phyloP scores from a whole-genome alignment of 2,329 filamentous ascomycete species.

The Sporothrix luriei region DNA sequence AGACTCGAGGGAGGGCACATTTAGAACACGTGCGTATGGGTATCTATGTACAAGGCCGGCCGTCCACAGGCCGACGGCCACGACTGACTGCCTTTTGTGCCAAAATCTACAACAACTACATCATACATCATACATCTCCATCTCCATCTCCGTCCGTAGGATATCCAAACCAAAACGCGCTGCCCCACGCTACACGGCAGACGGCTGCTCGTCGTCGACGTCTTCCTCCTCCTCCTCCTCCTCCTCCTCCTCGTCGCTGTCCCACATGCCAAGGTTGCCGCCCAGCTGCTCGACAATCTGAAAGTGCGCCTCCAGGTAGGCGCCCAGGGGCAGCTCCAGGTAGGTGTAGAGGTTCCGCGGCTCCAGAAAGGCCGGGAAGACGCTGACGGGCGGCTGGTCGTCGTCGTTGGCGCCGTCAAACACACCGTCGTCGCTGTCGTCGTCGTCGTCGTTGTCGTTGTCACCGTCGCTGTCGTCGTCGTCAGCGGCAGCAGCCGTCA shows the following conservation, averaged over 20 bases:
- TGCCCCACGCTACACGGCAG: background rate
- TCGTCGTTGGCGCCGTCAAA: constrained; percentile 34
- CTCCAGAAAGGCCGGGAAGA: background rate
- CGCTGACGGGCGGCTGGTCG: constrained; percentile 26
- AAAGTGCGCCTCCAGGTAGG: background rate
- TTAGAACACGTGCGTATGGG: background rate
- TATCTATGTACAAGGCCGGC: constrained; percentile 6
- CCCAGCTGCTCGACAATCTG: constrained; percentile 11
- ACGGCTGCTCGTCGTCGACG: constrained; percentile 33
- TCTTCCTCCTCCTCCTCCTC: too few relatives aligned
- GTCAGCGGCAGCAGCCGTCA: background rate
- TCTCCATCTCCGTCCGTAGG: too few relatives aligned
- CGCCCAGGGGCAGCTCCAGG: constrained; percentile 4
- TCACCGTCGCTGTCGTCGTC: too few relatives aligned
- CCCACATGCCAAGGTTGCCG: constrained; percentile 13
- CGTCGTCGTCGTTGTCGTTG: too few relatives aligned
- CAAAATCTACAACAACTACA: background rate
- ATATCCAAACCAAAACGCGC: background rate
- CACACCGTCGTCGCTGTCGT: constrained; percentile 33
- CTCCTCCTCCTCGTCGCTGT: constrained; percentile 33
- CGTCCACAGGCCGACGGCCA: too few relatives aligned
- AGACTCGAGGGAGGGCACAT: background rate
- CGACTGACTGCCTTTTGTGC: too few relatives aligned
- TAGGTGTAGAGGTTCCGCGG: constrained; percentile 5
- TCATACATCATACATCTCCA: too few relatives aligned